A percentile compares a stretch with the other conserved stretches of the same genome.
These are phyloP conservation scores for Marchantia polymorpha DNA, from an alignment of 225 moss, liverwort and hornwort genomes.

Conservation along the genomic window DNA sequence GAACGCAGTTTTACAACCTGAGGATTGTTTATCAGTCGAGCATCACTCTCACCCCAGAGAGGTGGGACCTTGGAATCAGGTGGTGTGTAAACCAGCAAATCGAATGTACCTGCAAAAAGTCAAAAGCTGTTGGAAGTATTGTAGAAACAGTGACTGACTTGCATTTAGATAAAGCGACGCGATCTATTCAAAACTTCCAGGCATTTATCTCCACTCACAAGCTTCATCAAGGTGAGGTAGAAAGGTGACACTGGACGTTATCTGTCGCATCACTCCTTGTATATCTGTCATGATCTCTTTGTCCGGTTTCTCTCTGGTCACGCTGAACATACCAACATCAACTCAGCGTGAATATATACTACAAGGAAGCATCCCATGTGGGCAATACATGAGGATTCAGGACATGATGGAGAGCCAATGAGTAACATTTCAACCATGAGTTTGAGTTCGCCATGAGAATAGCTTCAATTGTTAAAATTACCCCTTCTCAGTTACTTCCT, in stretches of 20 bases:
- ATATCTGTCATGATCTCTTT: slow-evolving; percentile 96
- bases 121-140: background rate
- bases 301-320: slow-evolving; percentile 67
- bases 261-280: slow-evolving; percentile 92
- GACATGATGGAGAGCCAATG: too few species aligned
- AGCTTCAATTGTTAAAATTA: slow-evolving; percentile 12
- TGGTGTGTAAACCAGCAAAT: slow-evolving; percentile 85
- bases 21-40: slow-evolving; percentile 77
- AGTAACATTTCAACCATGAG: too few species aligned
- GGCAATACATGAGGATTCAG: too few species aligned
- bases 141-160: background rate
- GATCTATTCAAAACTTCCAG: background rate
- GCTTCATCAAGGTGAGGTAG: slow-evolving; percentile 92
- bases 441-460: too few species aligned
- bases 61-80: slow-evolving; percentile 85
- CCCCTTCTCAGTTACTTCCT: slow-evolving; percentile 76
- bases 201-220: slow-evolving; percentile 37
- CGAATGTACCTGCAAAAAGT: slow-evolving; percentile 55
- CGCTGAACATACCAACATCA: slow-evolving; percentile 31
- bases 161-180: background rate
- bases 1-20: slow-evolving; percentile 85
- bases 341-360: too few species aligned
- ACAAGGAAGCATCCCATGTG: too few species aligned
- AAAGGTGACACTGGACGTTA: slow-evolving; percentile 86
- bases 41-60: slow-evolving; percentile 90